Evolutionary conservation across 2,329 filamentous ascomycete genomes (phyloP), one percentile per base, ranked within the genome.

Genomic region (Incumbomyces delicatus): DNA sequence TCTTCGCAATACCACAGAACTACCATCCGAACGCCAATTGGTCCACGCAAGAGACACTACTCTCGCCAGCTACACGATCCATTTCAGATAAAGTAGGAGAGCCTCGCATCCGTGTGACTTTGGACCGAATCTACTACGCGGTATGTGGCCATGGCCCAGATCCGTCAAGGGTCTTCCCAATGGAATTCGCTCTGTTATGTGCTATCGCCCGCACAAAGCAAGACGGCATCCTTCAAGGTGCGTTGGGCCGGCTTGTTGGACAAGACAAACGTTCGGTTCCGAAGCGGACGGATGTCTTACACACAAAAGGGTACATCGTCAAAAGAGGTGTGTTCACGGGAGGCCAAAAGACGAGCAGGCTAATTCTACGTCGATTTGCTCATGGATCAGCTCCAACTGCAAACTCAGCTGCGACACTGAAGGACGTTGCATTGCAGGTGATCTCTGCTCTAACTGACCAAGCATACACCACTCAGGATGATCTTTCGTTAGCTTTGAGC

Each of bases 191-290:
- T 11, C 62, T 78, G 14, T 63, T 83, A 1, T 76, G 74, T 8
- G 70, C 80, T 43, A 80, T 83, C 51, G 77, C 76, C 6, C 69
- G 72, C 8, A 66, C 65, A 46, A 74, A 77, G 36, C 63, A 67
- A 14, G 60, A 65, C 13, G 79, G 79, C 5, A 74, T 83, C 37
- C 59, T 74, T 2, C 79, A 83, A 57, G 72, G 76, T 2, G 71
- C 77, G 2, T 61, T 82, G 32, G 68, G 70, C 34, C 65, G 61
- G 44, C 55, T 74, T 17, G 78, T 75, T 52, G 75, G 75, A 5
- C 79, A 83, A 61, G 78, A 83, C 59, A 82, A 81, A 58, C 70
- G 78, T 38, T 83, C 79, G 1, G 73, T 82, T 2, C 79, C 79
- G 1, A 70, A 75, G 50, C 68, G 79, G 33, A 83, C 79, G 2